phyloP scores from a whole-genome alignment of 805 yeast genomes.

The Schizosaccharomyces osmophilus region DNA sequence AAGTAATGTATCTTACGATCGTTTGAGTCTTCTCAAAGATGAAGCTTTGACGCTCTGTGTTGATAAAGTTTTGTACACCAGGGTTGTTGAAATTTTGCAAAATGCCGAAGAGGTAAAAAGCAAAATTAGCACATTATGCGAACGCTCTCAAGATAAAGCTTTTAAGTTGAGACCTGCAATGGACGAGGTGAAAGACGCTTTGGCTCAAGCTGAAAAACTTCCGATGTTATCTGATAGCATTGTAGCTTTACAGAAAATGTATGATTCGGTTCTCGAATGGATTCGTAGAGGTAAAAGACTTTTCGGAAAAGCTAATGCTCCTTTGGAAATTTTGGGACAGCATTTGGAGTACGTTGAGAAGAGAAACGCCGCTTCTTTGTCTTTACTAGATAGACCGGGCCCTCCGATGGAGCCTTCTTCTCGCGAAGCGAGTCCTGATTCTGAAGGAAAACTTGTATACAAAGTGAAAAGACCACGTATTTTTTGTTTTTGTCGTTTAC shows the following conservation, averaged over 20 bases:
- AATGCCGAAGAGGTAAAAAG: slow-evolving; percentile 6
- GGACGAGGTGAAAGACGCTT: slow-evolving; percentile 9
- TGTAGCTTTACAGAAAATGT: slow-evolving; percentile 6
- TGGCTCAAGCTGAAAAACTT: not conserved
- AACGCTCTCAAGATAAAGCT: slow-evolving; percentile 12
- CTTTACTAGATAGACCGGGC: slow-evolving; percentile 9
- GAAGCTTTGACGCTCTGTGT: not conserved
- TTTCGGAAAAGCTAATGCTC: slow-evolving; percentile 17
- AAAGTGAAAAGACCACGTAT: slow-evolving; percentile 27
- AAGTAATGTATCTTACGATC: not conserved
- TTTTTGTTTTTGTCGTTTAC: slow-evolving; percentile 21
- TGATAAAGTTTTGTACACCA: not conserved
- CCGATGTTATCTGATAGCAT: slow-evolving; percentile 11
- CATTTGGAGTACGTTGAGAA: slow-evolving; percentile 12
- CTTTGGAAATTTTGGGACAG: slow-evolving; percentile 12
- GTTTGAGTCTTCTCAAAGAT: not conserved
- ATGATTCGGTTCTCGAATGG: slow-evolving; percentile 17
- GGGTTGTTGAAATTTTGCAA: not conserved
- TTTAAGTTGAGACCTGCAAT: slow-evolving; percentile 15
- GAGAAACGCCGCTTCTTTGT: slow-evolving; percentile 7
- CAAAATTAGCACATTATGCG: slow-evolving; percentile 5
- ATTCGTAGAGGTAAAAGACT: slow-evolving; percentile 14
- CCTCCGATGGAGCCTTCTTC: slow-evolving; percentile 3
- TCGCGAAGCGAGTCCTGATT: not conserved
- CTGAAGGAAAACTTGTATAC: slow-evolving; percentile 29